Conservation (phyloP, 2,329 filamentous ascomycete species). For the Coniochaeta sp. region DNA sequence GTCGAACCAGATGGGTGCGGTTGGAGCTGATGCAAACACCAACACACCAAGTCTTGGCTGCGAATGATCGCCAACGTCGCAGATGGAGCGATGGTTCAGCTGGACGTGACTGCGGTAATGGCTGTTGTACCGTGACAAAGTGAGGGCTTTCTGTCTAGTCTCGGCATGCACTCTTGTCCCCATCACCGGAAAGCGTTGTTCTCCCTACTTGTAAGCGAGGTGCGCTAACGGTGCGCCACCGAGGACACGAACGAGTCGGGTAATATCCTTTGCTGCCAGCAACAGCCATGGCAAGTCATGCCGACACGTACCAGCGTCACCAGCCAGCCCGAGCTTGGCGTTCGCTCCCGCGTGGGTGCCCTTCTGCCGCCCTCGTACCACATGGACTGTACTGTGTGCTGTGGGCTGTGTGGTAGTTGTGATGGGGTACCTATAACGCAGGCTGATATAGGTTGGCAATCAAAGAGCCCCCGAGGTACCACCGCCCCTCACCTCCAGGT, state of each 20-base stretch:
- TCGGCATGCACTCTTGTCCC: background rate
- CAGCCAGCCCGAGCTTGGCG: background rate
- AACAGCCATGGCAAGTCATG: background rate
- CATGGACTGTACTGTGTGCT: no score
- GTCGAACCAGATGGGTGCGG: no score
- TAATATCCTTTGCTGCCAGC: background rate
- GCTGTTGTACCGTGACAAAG: no score
- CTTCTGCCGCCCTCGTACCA: no score
- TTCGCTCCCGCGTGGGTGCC: background rate
- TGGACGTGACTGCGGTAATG: no score
- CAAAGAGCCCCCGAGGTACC: slow-evolving; percentile 24
- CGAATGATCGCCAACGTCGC: no score
- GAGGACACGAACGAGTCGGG: background rate
- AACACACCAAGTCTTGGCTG: no score
- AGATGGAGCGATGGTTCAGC: no score
- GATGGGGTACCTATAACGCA: background rate
- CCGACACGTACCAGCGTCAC: background rate
- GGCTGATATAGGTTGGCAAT: slow-evolving; percentile 18
- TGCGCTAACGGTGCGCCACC: background rate
- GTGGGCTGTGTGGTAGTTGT: background rate
- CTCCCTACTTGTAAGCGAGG: background rate
- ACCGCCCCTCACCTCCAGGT: slow-evolving; percentile 15
- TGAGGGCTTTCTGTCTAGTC: background rate
- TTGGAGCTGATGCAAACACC: no score
- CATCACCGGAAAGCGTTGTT: background rate